Base-by-base conservation (phyloP, 495 filamentous ascomycete genomes). In the Aspergillus indologenus region DNA sequence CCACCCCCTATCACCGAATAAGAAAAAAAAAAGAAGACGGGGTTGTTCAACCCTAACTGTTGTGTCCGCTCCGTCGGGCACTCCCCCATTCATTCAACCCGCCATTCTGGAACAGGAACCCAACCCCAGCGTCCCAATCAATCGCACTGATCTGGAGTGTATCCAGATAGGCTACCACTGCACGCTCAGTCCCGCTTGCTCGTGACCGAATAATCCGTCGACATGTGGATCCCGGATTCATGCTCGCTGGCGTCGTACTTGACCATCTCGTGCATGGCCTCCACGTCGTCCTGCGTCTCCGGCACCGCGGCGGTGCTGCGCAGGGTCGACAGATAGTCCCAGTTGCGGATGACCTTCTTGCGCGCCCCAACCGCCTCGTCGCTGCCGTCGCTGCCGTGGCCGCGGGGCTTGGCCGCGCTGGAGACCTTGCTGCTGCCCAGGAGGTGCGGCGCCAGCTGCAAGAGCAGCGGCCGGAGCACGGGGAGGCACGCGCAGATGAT, bases 401-500 rank as follows among this genome's bases (percentile, higher is more conserved):
- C 11, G 8, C 34, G 34, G 12, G 18, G 22, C 20, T 45, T 24
- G 21, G 17, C 14, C 26, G n/a, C 51, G 26, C 57, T 60, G 24
- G 3, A 21, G 42, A 47, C 17, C 5, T n/a, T 17, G 44, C 18
- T 54, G 44, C 18, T 54, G 44, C 51, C 46, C 44, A 60, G 54
- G 50, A 54, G 15, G 7, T 42, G 43, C 20, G 56, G 56, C 34
- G 52, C 51, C 24, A 23, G n/a, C 14, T 29, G 57, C 24, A 55
- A 9, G 1, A 60, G 22, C 42, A 60, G 50, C 8, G 57, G 57
- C 3, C 57, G 57, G 23, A 60, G 15, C 12, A 29, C 22, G 7
- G 57, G 57, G 1, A 60, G 57, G 18, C 51, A 54, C 24, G 57
- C 42, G 24, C 51, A 60, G 21, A 60, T 60, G 19, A 60, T 60